Evolutionary conservation across 345 rosid species (phyloP).

Genomic region (Aegle marmelos): DNA sequence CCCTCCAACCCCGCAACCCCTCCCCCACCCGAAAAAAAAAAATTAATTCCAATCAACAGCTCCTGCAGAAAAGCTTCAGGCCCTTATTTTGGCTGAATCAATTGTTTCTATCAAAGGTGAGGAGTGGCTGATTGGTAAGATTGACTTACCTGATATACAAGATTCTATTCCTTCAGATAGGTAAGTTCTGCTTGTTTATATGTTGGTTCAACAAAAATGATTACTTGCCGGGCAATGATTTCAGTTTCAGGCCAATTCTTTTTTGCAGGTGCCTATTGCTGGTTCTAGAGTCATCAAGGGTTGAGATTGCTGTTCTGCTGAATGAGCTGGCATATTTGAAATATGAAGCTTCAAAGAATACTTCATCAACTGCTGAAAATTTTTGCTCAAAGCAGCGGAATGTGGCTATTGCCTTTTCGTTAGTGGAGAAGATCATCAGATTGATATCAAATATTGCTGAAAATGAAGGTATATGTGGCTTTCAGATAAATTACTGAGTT

Average conservation of each 20-base stretch:
- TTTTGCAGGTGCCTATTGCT: slow-evolving; percentile 78
- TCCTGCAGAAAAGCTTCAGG: slow-evolving; percentile 76
- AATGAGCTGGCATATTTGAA: slow-evolving; percentile 81
- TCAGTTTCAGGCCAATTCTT: slow-evolving; percentile 8
- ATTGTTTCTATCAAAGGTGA: slow-evolving; percentile 64
- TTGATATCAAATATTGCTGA: slow-evolving; percentile 48
- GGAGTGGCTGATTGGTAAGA: slow-evolving; percentile 62
- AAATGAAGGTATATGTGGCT: slow-evolving; percentile 49
- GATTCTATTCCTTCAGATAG: slow-evolving; percentile 60
- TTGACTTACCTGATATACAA: slow-evolving; percentile 46
- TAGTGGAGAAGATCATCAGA: slow-evolving; percentile 79
- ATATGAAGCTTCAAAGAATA: slow-evolving; percentile 70
- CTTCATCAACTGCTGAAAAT: slow-evolving; percentile 45
- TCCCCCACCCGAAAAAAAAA: too few relatives aligned
- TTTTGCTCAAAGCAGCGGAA: slow-evolving; percentile 56
- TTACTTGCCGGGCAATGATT: not conserved
- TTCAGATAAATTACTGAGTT: not conserved
- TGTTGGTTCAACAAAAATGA: not conserved
- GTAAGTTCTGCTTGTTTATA: slow-evolving; percentile 29
- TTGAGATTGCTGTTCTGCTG: slow-evolving; percentile 77
- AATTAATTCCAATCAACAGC: slow-evolving; percentile 37
- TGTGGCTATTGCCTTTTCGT: slow-evolving; percentile 61
- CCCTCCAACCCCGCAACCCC: too few relatives aligned
- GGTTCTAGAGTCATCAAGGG: slow-evolving; percentile 80
- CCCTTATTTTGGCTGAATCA: slow-evolving; percentile 78